A percentile compares a stretch with the other conserved stretches of the same genome.
These are phyloP conservation scores for Botrytis elliptica DNA, from an alignment of 2,329 filamentous ascomycete species.

Conservation along the genomic window DNA sequence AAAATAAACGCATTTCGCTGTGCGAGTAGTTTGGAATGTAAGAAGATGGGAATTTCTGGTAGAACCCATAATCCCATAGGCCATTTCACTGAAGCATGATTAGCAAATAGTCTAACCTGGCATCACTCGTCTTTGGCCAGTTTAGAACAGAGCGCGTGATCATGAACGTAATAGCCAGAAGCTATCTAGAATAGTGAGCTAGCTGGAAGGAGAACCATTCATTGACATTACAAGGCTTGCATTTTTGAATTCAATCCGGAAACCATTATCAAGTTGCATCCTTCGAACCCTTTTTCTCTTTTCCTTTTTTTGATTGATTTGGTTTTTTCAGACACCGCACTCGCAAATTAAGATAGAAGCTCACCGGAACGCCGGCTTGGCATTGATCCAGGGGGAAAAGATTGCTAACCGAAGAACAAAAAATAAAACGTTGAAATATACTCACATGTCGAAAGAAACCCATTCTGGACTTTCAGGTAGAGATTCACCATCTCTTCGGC, in stretches of 20 bases:
- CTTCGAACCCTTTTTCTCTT: not conserved
- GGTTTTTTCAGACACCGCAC: not conserved
- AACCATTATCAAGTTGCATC: not conserved
- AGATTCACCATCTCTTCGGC: slow-evolving; percentile 42
- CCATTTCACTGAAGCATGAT: slow-evolving; percentile 45
- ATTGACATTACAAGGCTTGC: not conserved
- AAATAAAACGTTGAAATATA: slow-evolving; percentile 1
- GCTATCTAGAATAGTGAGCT: no score
- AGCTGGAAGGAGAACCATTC: not conserved
- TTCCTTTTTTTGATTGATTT: no score
- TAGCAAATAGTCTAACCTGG: slow-evolving; percentile 3
- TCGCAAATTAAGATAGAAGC: not conserved
- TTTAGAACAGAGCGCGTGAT: not conserved
- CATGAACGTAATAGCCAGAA: not conserved
- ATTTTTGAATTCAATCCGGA: not conserved
- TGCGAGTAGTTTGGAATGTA: slow-evolving; percentile 48
- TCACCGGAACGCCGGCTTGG: not conserved
- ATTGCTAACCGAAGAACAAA: not conserved
- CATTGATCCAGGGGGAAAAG: no score
- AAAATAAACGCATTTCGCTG: slow-evolving; percentile 48
- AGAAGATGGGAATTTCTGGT: slow-evolving; percentile 46
- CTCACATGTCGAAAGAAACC: slow-evolving; percentile 50
- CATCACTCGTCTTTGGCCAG: not conserved
- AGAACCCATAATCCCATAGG: slow-evolving; percentile 53
- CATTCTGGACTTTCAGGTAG: slow-evolving; percentile 50